Base-by-base conservation (phyloP, 345 rosid species). In the Gossypium ekmanianum region DNA sequence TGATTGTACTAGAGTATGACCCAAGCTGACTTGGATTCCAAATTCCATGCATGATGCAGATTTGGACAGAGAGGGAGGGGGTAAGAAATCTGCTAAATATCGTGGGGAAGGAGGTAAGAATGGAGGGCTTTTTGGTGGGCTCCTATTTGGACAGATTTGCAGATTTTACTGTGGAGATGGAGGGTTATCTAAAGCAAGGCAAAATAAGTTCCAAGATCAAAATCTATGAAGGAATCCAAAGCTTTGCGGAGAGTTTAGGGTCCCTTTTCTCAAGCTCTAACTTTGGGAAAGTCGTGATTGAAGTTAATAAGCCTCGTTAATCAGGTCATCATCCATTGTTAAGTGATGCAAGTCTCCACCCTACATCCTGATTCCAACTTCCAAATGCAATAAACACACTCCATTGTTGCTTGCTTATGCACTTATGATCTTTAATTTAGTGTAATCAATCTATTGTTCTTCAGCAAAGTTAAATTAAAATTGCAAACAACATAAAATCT, bases 71-170 rank as follows among this genome's bases (percentile, higher is more conserved):
- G 79, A 78, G 87, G 56, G 82, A 85, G 9, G 88, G 87, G n/a
- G 78, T 85, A 16, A 77, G 87, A 20, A 87, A 83, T 71, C 61
- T 87, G 69, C 64, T 87, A 61, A 85, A 87, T 68, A 61, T 76
- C 45, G 80, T 87, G 27, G 87, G 85, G 2, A 87, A 87, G 71
- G 84, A 61, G 72, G 90, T 83, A 69, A 81, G 79, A 73, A 78
- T 87, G 75, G 79, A 87, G 77, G 90, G 90, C 63, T 87, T 43
- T 20, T 4, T 83, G 79, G 11, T 83, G 61, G 77, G 64, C n/a
- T 74, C 87, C 5, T 74, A 73, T 44, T 20, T 81, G 71, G 58
- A 77, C 16, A 80, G 75, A 26, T 81, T 76, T 8, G 76, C 50
- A 4, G 84, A 83, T 27, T 87, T 83, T 47, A 14, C 75, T 1